Evolutionary conservation across 1,284 basidiomycete species (phyloP).

Genomic region (Sporisorium sorghi): DNA sequence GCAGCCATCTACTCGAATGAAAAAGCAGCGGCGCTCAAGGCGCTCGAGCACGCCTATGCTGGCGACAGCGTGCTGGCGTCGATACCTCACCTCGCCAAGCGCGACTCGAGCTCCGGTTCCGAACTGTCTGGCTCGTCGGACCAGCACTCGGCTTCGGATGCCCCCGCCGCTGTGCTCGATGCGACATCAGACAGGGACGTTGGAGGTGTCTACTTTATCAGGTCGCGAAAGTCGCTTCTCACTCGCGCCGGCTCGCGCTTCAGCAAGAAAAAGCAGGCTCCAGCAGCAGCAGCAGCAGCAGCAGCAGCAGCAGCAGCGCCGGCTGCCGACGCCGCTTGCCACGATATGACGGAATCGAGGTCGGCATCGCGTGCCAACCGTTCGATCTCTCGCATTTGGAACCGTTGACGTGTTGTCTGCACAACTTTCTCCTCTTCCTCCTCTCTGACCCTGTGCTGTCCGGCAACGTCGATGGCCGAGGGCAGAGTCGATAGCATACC

Average conservation of each 20-base stretch:
- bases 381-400: constrained; percentile 31
- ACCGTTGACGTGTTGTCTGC: constrained; percentile 3
- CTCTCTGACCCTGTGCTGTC: neutral
- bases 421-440: no score
- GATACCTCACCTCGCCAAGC: constrained; percentile 41
- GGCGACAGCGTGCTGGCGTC: constrained; percentile 33
- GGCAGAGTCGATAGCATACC: constrained; percentile 4
- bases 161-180: constrained; percentile 18
- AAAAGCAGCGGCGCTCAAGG: constrained; percentile 34
- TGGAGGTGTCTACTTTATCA: constrained; percentile 27
- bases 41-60: constrained; percentile 28
- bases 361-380: constrained; percentile 11
- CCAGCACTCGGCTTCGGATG: constrained; percentile 17
- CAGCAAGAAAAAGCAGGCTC: constrained; percentile 16
- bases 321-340: neutral
- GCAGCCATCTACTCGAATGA: constrained; percentile 26
- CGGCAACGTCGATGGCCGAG: neutral
- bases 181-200: constrained; percentile 28
- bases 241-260: constrained; percentile 28
- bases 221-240: constrained; percentile 22
- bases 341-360: constrained; percentile 2
- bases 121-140: constrained; percentile 42
- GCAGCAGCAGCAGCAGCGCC: no score
- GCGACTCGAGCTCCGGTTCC: constrained; percentile 37
- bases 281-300: neutral